Conservation (phyloP, 2,329 filamentous ascomycete genomes). For the Fusarium bactridioides region DNA sequence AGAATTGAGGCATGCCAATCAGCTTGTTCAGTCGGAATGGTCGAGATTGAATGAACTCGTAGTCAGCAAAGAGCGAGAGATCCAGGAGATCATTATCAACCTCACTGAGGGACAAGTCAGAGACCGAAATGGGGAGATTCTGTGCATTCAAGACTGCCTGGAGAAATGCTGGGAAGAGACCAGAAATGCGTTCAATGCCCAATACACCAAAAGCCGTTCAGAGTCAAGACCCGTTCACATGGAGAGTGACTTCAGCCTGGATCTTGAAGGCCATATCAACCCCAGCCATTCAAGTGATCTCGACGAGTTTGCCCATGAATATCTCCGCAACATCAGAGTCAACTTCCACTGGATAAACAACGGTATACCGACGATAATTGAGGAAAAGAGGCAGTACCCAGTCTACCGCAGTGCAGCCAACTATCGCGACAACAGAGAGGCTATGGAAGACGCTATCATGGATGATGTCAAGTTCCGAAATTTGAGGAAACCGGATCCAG, state of each 20-base stretch:
- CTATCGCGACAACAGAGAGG: not conserved
- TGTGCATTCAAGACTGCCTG: conserved; percentile 8
- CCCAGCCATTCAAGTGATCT: conserved; percentile 25
- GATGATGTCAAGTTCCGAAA: not conserved
- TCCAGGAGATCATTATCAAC: conserved; percentile 16
- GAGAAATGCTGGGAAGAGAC: conserved; percentile 11
- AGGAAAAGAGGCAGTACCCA: not conserved
- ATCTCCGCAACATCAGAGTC: conserved; percentile 7
- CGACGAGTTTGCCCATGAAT: conserved; percentile 29
- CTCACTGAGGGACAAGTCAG: not conserved
- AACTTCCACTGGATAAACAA: not conserved
- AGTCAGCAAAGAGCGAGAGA: conserved; percentile 7
- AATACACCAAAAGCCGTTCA: conserved; percentile 10
- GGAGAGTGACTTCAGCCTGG: conserved; percentile 20
- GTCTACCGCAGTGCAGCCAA: conserved; percentile 36
- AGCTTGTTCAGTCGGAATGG: conserved; percentile 3
- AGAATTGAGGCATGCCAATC: not conserved
- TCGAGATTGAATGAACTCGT: conserved; percentile 2
- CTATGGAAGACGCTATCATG: not conserved
- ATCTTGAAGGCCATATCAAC: conserved; percentile 13
- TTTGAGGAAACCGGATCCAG: not conserved
- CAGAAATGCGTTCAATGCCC: conserved; percentile 13
- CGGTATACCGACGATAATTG: not conserved
- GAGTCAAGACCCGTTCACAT: not conserved
- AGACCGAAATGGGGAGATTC: not conserved